Base-by-base conservation (phyloP, 1,284 basidiomycete genomes). In the Apiotrichum gracile region DNA sequence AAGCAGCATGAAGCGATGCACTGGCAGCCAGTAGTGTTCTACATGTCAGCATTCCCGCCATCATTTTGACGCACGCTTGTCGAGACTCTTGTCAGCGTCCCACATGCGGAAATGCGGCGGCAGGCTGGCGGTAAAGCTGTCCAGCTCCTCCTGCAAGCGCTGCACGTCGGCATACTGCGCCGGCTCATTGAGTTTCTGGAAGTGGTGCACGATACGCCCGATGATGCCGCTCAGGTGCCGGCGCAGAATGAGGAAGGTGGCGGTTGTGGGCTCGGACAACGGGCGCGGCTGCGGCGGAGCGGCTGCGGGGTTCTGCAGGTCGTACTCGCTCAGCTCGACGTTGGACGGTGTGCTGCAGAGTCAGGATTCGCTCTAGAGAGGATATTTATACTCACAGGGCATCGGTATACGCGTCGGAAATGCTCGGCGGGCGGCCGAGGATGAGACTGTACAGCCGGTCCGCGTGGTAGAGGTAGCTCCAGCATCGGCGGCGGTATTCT, bases 381-480 rank as follows among this genome's bases (percentile, higher is more conserved):
- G 17, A 19, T 8, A 19, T 8, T 16, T 16, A n/a, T 5, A 38
- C 66, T 57, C 41, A 70, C 68, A 68, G 61, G 6, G 71, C 64
- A 49, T 76, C 75, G 9, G 73, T 73, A 57, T 75, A 76, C 39
- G 65, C 69, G 48, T 76, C 74, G 4, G 69, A 72, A 24, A 76
- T 76, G 26, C 72, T 92, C 54, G 88, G 87, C 4, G 93, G 92
- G 55, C 92, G 81, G 34, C 92, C 92, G 16, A 97, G 79, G 9
- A 91, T 87, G 61, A 97, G 79, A n/a, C 89, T 89, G 70, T 58
- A 73, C 57, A 72, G 62, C 42, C 90, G 84, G 73, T 97, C 92
- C 4, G 89, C 89, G 68, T 94, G 90, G 68, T 92, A 94, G 5
- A 96, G 79, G 69, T 93, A 91, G 12, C 89, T 87, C 91, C 92